phyloP scores from a whole-genome alignment of 2,329 filamentous ascomycete species.

The Fusarium phyllophilum region DNA sequence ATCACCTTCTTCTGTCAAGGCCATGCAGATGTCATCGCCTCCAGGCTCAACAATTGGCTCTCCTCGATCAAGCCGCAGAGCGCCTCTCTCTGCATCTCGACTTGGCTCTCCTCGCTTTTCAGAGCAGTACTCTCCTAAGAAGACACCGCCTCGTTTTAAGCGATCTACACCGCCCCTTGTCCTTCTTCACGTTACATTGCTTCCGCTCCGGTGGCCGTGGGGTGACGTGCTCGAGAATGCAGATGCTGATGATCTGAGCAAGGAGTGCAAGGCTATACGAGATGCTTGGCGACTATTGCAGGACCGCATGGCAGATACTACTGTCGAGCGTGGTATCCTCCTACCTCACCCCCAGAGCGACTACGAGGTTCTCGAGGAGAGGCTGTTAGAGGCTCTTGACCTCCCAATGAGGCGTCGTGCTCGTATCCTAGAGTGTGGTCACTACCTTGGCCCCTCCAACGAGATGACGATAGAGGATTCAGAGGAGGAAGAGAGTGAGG shows the following conservation, averaged over 20 bases:
- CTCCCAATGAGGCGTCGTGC: constrained; percentile 72
- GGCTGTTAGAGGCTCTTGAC: constrained; percentile 78
- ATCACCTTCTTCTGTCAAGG: constrained; percentile 74
- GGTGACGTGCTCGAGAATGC: constrained; percentile 63
- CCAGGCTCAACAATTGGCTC: constrained; percentile 67
- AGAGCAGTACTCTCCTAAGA: constrained; percentile 65
- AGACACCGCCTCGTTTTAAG: constrained; percentile 69
- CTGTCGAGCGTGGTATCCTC: constrained; percentile 77
- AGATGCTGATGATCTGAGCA: constrained; percentile 54
- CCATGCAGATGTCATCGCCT: constrained; percentile 78
- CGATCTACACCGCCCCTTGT: constrained; percentile 73
- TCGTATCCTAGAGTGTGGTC: constrained; percentile 78
- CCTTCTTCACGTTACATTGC: constrained; percentile 78
- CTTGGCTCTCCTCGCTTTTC: constrained; percentile 65
- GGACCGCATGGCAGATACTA: constrained; percentile 76
- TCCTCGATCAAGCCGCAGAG: constrained; percentile 63
- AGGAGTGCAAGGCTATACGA: constrained; percentile 61
- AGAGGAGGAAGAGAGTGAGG: constrained; percentile 59
- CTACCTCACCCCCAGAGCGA: constrained; percentile 83
- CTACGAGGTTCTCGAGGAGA: constrained; percentile 82
- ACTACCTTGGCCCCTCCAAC: constrained; percentile 74
- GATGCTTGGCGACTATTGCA: constrained; percentile 74
- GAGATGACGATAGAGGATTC: constrained; percentile 55
- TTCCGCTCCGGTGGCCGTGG: constrained; percentile 76
- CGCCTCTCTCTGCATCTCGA: constrained; percentile 61